Evolutionary conservation across 441 rosid genomes (phyloP), one percentile per base, ranked within the genome.

Genomic region (Raphanus hybrid): DNA sequence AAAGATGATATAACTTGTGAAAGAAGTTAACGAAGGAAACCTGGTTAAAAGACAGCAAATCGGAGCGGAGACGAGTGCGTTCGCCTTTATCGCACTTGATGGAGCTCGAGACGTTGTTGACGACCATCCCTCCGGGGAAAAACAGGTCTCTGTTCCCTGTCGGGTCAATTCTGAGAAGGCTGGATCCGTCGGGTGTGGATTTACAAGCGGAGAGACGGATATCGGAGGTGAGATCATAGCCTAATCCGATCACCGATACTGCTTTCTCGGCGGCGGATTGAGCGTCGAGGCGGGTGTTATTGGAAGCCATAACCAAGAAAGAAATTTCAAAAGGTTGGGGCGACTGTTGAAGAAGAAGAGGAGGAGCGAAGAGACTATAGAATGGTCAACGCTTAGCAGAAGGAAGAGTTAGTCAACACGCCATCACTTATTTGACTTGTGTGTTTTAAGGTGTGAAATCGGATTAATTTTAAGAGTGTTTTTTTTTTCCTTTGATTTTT

Each of bases 61-160:
- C 98, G 65, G 99, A 88, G 67, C 86, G 80, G 35, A 92, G 81
- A 80, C 98, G 86, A 0, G 96, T 92, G 14, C 94, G 91, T 67
- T 95, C 98, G 80, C 98, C 99, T 75, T 95, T 95, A 64, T 95
- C 99, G 69, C 96, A 95, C 86, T 87, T 93, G 73, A 95, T 90
- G 23, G 84, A 90, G 59, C 73, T 72, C 2, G 92, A 81, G 48
- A 89, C 99, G 37, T 82, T 70, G 23, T 71, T 61, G 15, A 93
- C 96, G 32, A 95, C 85, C 57, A 84, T 80, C 11, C 95, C 97
- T 2, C 94, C 94, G 1, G 98, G 97, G 75, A 95, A 63, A 54
- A 87, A 80, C 6, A 95, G 75, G 82, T 92, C 94, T 5, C 88
- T 80, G n/a, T 78, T 83, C 74, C 6, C 45, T 5, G 59, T 63